phyloP scores from a whole-genome alignment of 441 rosid genomes.

The Dalechampia spathulata region DNA sequence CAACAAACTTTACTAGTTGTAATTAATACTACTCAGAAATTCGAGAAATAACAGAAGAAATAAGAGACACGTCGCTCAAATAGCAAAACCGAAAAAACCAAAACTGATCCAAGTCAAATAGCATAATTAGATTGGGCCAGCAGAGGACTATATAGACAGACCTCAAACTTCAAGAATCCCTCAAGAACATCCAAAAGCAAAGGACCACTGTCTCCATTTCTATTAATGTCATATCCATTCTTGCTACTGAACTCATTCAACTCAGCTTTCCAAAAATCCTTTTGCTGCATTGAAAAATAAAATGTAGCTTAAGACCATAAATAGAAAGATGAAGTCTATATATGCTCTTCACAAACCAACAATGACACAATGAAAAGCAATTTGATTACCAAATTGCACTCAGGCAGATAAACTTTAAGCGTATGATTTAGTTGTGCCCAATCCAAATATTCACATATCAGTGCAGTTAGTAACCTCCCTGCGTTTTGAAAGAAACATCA shows the following conservation, averaged over 20 bases:
- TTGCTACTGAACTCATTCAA: conserved; percentile 76
- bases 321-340: neutral
- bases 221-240: conserved; percentile 70
- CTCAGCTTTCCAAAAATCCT: conserved; percentile 86
- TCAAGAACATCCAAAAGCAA: conserved; percentile 89
- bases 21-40: too few species aligned
- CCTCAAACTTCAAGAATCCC: conserved; percentile 90
- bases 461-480: conserved; percentile 84
- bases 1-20: too few species aligned
- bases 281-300: conserved; percentile 52
- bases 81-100: too few species aligned
- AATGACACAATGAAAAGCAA: too few species aligned
- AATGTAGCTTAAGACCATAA: too few species aligned
- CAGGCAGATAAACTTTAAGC: conserved; percentile 82
- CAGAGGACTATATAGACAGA: conserved; percentile 17
- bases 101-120: too few species aligned
- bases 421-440: conserved; percentile 96
- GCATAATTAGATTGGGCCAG: too few species aligned
- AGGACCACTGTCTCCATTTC: conserved; percentile 75
- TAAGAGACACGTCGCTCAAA: too few species aligned
- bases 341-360: neutral
- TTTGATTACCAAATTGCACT: conserved; percentile 97
- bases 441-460: conserved; percentile 86
- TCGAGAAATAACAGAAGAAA: too few species aligned
- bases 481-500: conserved; percentile 25